Conservation (phyloP, 148 eudicot genomes). For the Rhododendron kiyosumense region DNA sequence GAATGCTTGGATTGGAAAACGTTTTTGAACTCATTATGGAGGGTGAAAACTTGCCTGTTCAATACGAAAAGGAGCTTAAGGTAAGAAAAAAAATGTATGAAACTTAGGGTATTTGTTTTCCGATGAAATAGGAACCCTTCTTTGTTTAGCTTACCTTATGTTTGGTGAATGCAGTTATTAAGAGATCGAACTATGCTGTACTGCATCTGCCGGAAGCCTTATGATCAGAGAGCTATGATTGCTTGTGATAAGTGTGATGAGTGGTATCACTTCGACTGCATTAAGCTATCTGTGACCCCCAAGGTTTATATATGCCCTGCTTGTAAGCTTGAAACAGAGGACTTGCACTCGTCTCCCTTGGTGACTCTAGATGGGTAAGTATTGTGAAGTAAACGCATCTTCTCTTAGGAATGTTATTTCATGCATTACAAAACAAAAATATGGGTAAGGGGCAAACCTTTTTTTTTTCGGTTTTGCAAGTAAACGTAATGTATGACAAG, state of each 20-base stretch:
- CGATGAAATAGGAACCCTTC: neutral
- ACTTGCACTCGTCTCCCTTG: constrained; percentile 25
- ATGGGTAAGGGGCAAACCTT: neutral
- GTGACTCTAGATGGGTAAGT: constrained; percentile 51
- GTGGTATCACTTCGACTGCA: constrained; percentile 98
- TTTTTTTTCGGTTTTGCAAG: neutral
- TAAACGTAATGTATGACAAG: neutral
- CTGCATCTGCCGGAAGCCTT: constrained; percentile 94
- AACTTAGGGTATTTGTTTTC: neutral
- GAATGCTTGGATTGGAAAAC: constrained; percentile 61
- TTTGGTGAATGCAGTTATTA: constrained; percentile 51
- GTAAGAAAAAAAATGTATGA: constrained; percentile 24
- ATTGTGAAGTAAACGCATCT: neutral
- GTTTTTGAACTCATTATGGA: constrained; percentile 78
- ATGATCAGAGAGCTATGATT: constrained; percentile 82
- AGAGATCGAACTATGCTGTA: constrained; percentile 81
- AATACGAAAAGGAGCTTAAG: constrained; percentile 80
- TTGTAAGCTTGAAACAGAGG: constrained; percentile 48
- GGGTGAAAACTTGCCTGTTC: constrained; percentile 68
- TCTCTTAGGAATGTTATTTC: neutral
- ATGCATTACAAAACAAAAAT: neutral
- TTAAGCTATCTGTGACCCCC: constrained; percentile 62
- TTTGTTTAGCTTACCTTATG: neutral
- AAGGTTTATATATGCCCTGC: constrained; percentile 87
- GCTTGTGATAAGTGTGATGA: constrained; percentile 98